These are phyloP conservation scores for Gossypium bickii DNA, from an alignment of 345 rosid species.

Conservation along the genomic window DNA sequence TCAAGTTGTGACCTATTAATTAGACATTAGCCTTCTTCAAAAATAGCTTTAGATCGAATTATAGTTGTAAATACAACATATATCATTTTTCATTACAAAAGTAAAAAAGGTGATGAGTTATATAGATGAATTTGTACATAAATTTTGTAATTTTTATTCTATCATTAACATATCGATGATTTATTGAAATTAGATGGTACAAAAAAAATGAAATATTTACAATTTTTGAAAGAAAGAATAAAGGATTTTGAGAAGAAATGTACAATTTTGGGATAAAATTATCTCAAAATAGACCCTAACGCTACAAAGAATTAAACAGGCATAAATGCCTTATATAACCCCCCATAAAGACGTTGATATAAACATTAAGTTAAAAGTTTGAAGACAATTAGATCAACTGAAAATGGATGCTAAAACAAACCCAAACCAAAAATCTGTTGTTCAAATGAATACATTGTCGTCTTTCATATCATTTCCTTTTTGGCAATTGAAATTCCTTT, in stretches of 20 bases:
- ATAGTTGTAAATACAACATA: no score
- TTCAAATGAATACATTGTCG: not conserved
- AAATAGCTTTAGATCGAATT: no score
- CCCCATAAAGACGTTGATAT: conserved; percentile 12
- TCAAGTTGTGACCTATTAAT: no score
- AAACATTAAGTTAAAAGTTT: conserved; percentile 4
- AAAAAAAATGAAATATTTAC: not conserved
- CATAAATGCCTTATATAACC: no score
- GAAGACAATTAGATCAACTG: not conserved
- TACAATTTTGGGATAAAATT: not conserved
- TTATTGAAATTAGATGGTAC: no score
- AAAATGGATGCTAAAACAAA: conserved; percentile 9
- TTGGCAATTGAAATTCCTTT: conserved; percentile 65
- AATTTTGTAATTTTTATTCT: no score
- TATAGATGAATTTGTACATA: no score
- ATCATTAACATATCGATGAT: no score
- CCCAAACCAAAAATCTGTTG: not conserved
- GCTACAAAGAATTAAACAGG: conserved; percentile 1
- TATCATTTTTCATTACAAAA: no score
- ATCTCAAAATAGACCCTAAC: conserved; percentile 9
- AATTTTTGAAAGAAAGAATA: not conserved
- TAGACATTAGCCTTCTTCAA: no score
- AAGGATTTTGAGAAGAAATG: not conserved
- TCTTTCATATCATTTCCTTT: conserved; percentile 36
- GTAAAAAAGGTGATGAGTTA: no score